These are phyloP conservation scores for Plectranthus barbatus DNA, from an alignment of 257 asterid genomes.

Conservation along the genomic window DNA sequence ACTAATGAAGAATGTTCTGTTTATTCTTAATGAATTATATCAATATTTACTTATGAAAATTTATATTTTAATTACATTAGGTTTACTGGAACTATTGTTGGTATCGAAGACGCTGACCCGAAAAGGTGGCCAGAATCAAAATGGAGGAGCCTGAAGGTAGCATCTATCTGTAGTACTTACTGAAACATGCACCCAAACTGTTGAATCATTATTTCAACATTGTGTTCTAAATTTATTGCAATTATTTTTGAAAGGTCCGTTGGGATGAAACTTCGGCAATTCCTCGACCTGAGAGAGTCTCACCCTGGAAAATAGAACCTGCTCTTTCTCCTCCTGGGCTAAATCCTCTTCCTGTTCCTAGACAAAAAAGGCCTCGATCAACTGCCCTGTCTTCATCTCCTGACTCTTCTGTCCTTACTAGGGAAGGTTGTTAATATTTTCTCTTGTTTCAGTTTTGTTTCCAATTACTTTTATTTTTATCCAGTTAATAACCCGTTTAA, in stretches of 20 bases:
- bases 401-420: conserved; percentile 69
- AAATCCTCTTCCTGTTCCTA: conserved; percentile 67
- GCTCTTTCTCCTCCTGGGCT: conserved; percentile 82
- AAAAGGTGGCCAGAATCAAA: conserved; percentile 75
- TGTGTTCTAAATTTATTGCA: not conserved
- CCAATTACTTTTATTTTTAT: not conserved
- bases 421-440: conserved; percentile 53
- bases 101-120: conserved; percentile 70
- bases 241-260: conserved; percentile 48
- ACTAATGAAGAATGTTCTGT: not conserved
- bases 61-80: conserved; percentile 23
- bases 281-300: conserved; percentile 88
- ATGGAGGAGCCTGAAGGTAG: conserved; percentile 96
- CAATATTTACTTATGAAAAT: not conserved
- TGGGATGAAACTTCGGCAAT: conserved; percentile 92
- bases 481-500: not conserved
- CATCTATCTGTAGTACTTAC: not conserved
- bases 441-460: not conserved
- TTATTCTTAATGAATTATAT: not conserved
- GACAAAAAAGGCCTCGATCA: conserved; percentile 77
- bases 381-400: conserved; percentile 63
- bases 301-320: conserved; percentile 95
- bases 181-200: not conserved
- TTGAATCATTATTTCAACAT: not conserved
- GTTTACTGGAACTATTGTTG: conserved; percentile 91